phyloP scores from a whole-genome alignment of 768 basidiomycete species.

The Pleurotus cornucopiae region DNA sequence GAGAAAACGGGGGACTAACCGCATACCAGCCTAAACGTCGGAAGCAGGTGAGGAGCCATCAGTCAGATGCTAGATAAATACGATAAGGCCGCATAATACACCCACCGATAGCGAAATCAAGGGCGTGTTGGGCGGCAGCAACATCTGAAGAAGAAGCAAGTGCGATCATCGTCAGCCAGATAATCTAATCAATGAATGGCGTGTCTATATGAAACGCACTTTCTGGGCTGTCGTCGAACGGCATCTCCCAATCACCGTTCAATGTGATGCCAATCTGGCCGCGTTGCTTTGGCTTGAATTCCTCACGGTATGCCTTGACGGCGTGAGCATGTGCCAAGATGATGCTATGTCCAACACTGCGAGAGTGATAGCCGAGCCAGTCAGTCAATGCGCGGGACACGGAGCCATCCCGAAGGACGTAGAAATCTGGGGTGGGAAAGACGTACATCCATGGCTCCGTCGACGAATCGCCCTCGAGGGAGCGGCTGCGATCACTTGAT shows the following conservation, averaged over 20 bases:
- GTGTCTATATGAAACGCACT: conserved; percentile 38
- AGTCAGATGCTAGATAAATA: conserved; percentile 20
- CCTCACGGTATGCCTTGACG: conserved; percentile 60
- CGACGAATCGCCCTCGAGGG: conserved; percentile 56
- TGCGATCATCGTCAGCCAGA: background rate
- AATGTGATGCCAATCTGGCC: conserved; percentile 78
- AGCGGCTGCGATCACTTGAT: conserved; percentile 58
- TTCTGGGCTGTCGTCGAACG: conserved; percentile 63
- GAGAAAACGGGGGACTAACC: conserved; percentile 29
- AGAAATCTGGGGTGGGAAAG: conserved; percentile 1
- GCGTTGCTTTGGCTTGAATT: conserved; percentile 58
- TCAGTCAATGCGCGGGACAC: background rate
- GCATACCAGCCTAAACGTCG: conserved; percentile 53
- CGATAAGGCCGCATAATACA: conserved; percentile 16
- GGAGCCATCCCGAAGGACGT: background rate
- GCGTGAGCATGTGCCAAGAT: conserved; percentile 69
- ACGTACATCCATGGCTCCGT: conserved; percentile 70
- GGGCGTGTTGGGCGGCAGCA: conserved; percentile 65
- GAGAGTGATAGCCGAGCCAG: conserved; percentile 8
- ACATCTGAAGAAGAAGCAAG: conserved; percentile 38
- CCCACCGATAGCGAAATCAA: conserved; percentile 69
- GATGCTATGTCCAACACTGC: conserved; percentile 61
- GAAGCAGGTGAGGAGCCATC: conserved; percentile 31
- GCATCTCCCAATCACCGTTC: conserved; percentile 73
- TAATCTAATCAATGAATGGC: background rate